Evolutionary conservation across 352 stramenopile genomes (phyloP).

Genomic region (Blastocystis sp.): DNA sequence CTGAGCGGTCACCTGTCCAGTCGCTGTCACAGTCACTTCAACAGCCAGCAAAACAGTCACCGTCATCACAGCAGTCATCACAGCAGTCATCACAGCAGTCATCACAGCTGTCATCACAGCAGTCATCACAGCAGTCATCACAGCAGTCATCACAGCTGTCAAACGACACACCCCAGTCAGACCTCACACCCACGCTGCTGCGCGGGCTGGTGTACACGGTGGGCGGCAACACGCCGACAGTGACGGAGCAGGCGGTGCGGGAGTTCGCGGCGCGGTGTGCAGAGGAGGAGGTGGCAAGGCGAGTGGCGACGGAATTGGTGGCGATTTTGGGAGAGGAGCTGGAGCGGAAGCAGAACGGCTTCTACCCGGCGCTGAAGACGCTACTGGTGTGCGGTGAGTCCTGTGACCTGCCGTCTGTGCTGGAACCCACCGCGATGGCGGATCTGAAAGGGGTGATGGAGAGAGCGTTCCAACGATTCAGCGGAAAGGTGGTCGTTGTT

Average conservation of each 20-base stretch:
- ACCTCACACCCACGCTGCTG: background rate
- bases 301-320: background rate
- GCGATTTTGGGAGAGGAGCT: conserved; percentile 4
- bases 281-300: background rate
- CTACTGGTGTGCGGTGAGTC: background rate
- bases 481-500: background rate
- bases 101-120: background rate
- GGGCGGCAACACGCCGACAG: background rate
- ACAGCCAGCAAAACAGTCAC: too few species aligned
- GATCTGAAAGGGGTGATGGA: background rate
- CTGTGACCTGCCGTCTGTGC: background rate
- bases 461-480: background rate
- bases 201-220: background rate
- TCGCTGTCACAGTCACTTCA: too few species aligned
- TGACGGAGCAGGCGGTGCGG: background rate
- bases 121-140: background rate
- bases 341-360: background rate
- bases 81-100: background rate
- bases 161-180: background rate
- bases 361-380: background rate
- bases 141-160: background rate
- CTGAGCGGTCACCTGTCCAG: background rate
- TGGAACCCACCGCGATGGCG: background rate
- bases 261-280: background rate
- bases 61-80: background rate